Evolutionary conservation across 1,139 yeast species (phyloP).

Genomic region (Diutina siamensis): DNA sequence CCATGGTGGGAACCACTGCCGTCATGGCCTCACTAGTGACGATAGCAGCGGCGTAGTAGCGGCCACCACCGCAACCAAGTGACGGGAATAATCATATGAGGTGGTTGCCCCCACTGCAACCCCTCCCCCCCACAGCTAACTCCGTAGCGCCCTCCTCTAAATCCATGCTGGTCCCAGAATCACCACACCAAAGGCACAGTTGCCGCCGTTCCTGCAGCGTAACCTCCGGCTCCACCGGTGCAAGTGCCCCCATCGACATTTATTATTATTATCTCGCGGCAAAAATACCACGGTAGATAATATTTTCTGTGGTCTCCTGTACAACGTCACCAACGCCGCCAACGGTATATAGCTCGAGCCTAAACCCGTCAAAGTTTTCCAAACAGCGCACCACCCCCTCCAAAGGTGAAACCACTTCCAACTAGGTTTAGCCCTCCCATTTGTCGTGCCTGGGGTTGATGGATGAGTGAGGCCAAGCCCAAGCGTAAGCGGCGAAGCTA

Average conservation of each 20-base stretch:
- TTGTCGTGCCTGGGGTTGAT: not conserved
- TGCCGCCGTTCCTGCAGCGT: constrained; percentile 1
- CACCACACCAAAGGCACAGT: too few species aligned
- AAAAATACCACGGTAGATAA: not conserved
- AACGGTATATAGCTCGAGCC: constrained; percentile 3
- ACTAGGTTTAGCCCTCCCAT: too few species aligned
- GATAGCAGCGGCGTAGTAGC: too few species aligned
- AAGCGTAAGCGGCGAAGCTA: constrained; percentile 37
- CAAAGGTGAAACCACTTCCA: too few species aligned
- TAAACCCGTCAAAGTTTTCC: not conserved
- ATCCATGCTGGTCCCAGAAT: too few species aligned
- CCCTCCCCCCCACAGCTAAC: too few species aligned
- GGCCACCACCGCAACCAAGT: too few species aligned
- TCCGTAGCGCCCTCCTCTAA: too few species aligned
- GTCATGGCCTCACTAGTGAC: too few species aligned
- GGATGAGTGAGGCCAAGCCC: constrained; percentile 5
- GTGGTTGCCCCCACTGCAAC: too few species aligned
- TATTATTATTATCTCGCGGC: not conserved
- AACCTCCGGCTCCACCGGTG: not conserved
- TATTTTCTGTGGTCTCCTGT: not conserved
- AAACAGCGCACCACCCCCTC: not conserved
- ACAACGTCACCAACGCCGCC: constrained; percentile 1
- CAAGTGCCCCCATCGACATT: not conserved
- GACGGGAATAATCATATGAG: too few species aligned
- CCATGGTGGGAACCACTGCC: too few species aligned